phyloP scores from a whole-genome alignment of 768 basidiomycete species.

The Suillus occidentalis region DNA sequence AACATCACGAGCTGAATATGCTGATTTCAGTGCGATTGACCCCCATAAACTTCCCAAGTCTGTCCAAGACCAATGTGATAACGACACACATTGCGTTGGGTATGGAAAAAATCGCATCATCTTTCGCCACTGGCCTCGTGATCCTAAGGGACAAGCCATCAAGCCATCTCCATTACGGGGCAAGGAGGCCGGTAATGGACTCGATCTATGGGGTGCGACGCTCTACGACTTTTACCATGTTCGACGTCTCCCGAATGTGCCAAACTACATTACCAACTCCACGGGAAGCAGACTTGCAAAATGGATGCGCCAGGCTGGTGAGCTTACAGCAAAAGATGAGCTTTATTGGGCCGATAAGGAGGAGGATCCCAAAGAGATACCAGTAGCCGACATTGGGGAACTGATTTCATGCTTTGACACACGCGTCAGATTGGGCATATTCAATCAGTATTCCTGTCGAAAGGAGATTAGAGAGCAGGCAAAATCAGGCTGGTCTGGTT shows the following conservation, averaged over 20 bases:
- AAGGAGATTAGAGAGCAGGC: conserved; percentile 1
- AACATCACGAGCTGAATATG: background rate
- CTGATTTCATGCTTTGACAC: conserved; percentile 16
- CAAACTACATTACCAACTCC: background rate
- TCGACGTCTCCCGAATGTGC: conserved; percentile 10
- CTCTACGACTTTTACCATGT: conserved; percentile 27
- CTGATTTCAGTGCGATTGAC: background rate
- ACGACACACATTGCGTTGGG: background rate
- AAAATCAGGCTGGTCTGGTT: background rate
- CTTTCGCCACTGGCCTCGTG: conserved; percentile 28
- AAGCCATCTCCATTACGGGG: conserved; percentile 5
- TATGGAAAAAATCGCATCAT: conserved; percentile 17
- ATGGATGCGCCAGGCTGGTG: conserved; percentile 14
- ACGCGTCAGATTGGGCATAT: background rate
- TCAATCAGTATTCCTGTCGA: background rate
- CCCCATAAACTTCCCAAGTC: conserved; percentile 7
- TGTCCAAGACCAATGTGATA: conserved; percentile 2
- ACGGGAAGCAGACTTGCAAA: conserved; percentile 23
- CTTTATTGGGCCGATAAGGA: conserved; percentile 26
- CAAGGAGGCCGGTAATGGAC: conserved; percentile 20
- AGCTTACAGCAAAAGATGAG: conserved; percentile 16
- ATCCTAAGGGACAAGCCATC: conserved; percentile 17
- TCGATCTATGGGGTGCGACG: conserved; percentile 27
- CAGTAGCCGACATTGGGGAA: conserved; percentile 17
- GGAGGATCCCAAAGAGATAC: conserved; percentile 19